Evolutionary conservation across 2,329 filamentous ascomycete genomes (phyloP).

Genomic region (Rutstroemia sp.): DNA sequence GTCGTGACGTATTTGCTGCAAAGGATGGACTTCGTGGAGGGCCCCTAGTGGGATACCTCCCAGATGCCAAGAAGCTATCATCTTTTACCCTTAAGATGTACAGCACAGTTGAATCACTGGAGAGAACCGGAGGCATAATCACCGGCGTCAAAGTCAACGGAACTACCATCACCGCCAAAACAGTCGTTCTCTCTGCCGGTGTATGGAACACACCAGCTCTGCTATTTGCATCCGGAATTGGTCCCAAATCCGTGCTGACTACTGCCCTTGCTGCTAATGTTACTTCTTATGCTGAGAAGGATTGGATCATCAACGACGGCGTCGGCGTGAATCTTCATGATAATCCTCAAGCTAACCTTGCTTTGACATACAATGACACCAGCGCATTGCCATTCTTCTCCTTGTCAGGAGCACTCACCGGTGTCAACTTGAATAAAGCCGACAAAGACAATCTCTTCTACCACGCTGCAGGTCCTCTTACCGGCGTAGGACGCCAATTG

Average conservation of each 20-base stretch:
- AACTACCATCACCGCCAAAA: neutral
- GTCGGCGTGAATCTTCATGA: neutral
- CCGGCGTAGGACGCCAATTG: neutral
- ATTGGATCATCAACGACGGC: slow-evolving; percentile 2
- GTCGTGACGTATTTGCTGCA: slow-evolving; percentile 1
- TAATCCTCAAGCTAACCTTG: neutral
- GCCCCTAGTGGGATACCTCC: neutral
- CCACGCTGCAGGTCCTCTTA: neutral
- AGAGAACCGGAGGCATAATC: neutral
- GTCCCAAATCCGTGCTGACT: neutral
- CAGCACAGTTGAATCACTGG: neutral
- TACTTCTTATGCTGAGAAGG: neutral
- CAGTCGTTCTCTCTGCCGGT: neutral
- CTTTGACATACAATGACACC: neutral
- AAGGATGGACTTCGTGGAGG: neutral
- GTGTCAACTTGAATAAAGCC: neutral
- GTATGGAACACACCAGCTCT: neutral
- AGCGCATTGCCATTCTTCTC: neutral
- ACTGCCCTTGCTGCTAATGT: neutral
- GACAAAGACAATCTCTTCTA: neutral
- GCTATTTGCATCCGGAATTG: neutral
- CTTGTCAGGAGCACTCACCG: neutral
- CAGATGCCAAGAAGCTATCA: neutral
- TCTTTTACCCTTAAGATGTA: neutral
- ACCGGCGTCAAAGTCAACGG: neutral